Evolutionary conservation across 116 monocot genomes (phyloP), one percentile per base, ranked within the genome.

Genomic region (Phalaenopsis hybrid): DNA sequence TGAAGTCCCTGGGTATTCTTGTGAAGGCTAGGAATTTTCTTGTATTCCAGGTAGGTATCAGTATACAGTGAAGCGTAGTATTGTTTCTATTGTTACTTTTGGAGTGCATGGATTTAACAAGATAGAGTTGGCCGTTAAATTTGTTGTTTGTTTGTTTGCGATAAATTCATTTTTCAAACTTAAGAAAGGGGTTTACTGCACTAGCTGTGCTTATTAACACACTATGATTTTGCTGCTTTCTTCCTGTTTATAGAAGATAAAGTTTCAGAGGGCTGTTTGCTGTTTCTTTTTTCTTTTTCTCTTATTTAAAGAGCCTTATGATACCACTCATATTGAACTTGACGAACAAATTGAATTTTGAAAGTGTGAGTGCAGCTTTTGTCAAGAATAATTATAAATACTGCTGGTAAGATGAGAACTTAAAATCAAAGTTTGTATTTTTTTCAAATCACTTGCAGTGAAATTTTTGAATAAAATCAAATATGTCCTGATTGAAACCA

Each of bases 11-110:
- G 17, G 99, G 99, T 72, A 99, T 99, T 57, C 99, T 99, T 48
- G 95, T 99, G 28, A 99, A 99, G 87, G 99, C 99, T 1, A 81
- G 99, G 21, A 99, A 99, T 84, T 99, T 99, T 80, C 95, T 99
- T 9, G 99, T 99, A 20, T 99, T 95, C 70, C 95, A 99, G 95
- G 95, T 94, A 44, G 28, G 49, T 4, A 3, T 52, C 31, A 20
- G 28, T 52, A n/a, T 77, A 34, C 79, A 52, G 44, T 55, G 33
- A 44, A 17, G 5, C 48, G 16, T 78, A 41, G 18, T 61, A 20
- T 34, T 34, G 34, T 34, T 70, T 34, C 70, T 70, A 11, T 70
- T 70, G 16, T 41, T 72, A 41, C 72, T 43, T 72, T 33, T 41
- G 41, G 34, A 5, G 37, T 15, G 16, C 31, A 67, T 11, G 34